These are phyloP conservation scores for Parietichytrium sp. DNA, from an alignment of 108 stramenopile species.

Conservation along the genomic window DNA sequence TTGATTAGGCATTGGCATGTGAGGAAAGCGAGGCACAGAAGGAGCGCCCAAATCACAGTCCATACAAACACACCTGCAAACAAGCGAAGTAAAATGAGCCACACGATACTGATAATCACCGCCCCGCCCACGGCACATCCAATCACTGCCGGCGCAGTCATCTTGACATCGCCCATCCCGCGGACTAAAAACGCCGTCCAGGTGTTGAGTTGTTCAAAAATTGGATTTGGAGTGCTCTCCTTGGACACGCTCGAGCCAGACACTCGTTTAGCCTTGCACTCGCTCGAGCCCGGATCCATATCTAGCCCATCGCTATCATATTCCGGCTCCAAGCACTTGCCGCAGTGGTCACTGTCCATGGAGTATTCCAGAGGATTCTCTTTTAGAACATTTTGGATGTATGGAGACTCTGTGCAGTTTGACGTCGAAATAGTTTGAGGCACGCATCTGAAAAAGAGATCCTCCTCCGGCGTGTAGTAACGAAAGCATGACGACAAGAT, in stretches of 20 bases:
- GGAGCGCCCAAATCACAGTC: slow-evolving; percentile 1
- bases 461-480: not conserved
- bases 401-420: not conserved
- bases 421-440: not conserved
- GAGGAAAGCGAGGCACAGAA: slow-evolving; percentile 8
- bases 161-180: slow-evolving; percentile 11
- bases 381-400: not conserved
- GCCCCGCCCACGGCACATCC: slow-evolving; percentile 22
- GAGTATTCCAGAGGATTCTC: not conserved
- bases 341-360: not conserved
- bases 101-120: not conserved
- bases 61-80: slow-evolving; percentile 37
- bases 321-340: slow-evolving; percentile 11
- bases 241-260: not conserved
- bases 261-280: not conserved
- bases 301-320: not conserved
- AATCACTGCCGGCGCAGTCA: not conserved
- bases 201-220: slow-evolving; percentile 40
- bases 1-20: not conserved
- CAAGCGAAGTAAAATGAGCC: slow-evolving; percentile 23
- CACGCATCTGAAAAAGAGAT: slow-evolving; percentile 23
- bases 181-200: not conserved
- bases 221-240: not conserved
- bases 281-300: not conserved
- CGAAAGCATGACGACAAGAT: not conserved